These are phyloP conservation scores for Puccinia coronata DNA, from an alignment of 1,284 basidiomycete species.

Conservation along the genomic window DNA sequence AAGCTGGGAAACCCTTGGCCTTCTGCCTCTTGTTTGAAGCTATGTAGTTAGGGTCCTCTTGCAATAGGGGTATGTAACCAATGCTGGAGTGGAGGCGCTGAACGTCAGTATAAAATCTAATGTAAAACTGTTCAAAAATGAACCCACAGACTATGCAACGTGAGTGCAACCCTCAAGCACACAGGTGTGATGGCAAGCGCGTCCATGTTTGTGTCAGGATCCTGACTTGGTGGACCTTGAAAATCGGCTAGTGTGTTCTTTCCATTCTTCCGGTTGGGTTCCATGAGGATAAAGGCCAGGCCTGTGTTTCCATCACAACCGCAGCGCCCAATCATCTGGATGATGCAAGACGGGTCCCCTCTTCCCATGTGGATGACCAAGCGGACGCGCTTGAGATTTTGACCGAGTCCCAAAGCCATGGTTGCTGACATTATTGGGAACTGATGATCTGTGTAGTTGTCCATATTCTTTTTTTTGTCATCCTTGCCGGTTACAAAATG, in stretches of 20 bases:
- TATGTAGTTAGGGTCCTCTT: background rate
- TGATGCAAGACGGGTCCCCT: background rate
- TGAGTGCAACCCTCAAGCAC: background rate
- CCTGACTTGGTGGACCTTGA: too few relatives aligned
- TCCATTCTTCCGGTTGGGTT: background rate
- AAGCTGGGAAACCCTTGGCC: background rate
- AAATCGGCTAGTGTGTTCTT: background rate
- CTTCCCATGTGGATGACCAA: background rate
- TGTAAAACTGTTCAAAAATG: background rate
- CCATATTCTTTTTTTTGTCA: background rate
- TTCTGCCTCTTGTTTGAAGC: background rate
- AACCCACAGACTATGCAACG: background rate
- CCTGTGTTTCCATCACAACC: background rate
- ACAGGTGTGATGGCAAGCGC: background rate
- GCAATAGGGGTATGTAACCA: background rate
- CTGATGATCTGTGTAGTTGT: background rate
- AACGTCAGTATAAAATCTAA: too few relatives aligned
- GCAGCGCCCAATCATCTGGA: too few relatives aligned
- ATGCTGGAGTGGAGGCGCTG: background rate
- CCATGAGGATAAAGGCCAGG: background rate
- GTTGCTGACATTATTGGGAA: background rate
- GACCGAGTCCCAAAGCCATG: background rate
- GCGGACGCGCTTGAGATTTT: background rate
- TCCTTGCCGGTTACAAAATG: background rate
- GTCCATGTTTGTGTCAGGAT: slow-evolving; percentile 1